Conservation (phyloP, 257 asterid genomes). For the Petunia secreta region DNA sequence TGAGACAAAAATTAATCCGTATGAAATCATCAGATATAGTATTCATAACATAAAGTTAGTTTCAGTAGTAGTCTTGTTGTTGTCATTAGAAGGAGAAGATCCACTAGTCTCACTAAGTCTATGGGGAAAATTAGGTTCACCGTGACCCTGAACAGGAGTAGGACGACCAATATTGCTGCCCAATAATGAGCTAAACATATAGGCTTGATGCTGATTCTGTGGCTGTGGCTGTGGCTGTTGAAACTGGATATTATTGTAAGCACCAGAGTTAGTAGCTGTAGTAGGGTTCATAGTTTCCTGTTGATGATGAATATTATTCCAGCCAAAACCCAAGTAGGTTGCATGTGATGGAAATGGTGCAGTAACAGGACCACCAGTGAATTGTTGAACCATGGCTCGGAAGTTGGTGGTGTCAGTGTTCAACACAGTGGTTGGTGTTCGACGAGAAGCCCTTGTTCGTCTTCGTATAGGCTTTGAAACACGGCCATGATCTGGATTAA, state of each 20-base stretch:
- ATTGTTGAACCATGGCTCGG: conserved; percentile 39
- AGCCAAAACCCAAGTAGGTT: conserved; percentile 14
- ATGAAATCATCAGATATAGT: neutral
- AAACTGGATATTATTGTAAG: conserved; percentile 17
- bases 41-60: conserved; percentile 13
- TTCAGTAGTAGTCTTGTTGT: neutral
- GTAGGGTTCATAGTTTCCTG: neutral
- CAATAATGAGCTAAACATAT: conserved; percentile 20
- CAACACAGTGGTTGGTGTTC: conserved; percentile 33
- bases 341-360: conserved; percentile 1
- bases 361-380: conserved; percentile 33
- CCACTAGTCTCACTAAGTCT: neutral
- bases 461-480: conserved; percentile 32
- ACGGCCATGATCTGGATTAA: conserved; percentile 24
- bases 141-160: neutral
- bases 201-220: neutral
- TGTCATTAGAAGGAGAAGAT: neutral
- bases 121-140: conserved; percentile 4
- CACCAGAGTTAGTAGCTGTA: neutral
- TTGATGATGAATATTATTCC: neutral
- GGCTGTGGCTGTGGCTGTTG: neutral
- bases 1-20: too few species aligned
- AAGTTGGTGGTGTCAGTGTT: conserved; percentile 34
- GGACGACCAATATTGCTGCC: neutral
- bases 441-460: conserved; percentile 35